Evolutionary conservation across 768 basidiomycete genomes (phyloP), one percentile per base, ranked within the genome.

Genomic region (Boletus pseudopeckii): DNA sequence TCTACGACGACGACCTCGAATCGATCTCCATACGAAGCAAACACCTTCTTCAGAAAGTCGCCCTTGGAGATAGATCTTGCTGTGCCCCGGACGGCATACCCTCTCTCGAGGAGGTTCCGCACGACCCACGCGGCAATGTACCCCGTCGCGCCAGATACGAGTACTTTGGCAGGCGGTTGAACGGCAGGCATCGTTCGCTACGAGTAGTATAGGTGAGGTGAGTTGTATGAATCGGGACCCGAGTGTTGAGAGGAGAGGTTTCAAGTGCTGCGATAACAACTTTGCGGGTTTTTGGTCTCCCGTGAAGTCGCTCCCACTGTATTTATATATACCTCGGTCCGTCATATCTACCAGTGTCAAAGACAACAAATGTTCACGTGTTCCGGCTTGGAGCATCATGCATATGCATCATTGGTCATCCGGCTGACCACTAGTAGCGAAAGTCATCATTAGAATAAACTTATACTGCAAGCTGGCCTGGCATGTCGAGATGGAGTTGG

Each of bases 1-100:
- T 80, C 76, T 0, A 92, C 88, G 20, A 90, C 70, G 17, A 80
- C 80, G 40, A 84, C 66, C 57, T 87, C 83, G 58, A 90, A 81
- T 44, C 75, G 79, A 55, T 80, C 79, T 0, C 80, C 83, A 52
- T 78, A 78, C 0, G 71, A 63, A 14, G 75, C 72, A 67, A 88
- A 86, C 46, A 76, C 54, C 22, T 84, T 72, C 50, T 72, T 69
- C 53, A 92, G 70, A 60, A 81, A 79, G 1, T 76, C 67, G 2
- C 80, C 82, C 65, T 90, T 92, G n/a, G 71, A 72, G 10, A 64
- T 62, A 2, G 81, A 80, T 14, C 90, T 80, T 7, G 87, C 87
- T 0, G 86, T 84, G 0, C 84, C 87, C 7, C 85, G 79, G 24
- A 87, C 82, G 5, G 72, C 55, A 62, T 81, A 89, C 0, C 88